A percentile compares a stretch with the other conserved stretches of the same genome.
Conservation (phyloP, 192 early-diverging fungal species). For the Mortierella claussenii region DNA sequence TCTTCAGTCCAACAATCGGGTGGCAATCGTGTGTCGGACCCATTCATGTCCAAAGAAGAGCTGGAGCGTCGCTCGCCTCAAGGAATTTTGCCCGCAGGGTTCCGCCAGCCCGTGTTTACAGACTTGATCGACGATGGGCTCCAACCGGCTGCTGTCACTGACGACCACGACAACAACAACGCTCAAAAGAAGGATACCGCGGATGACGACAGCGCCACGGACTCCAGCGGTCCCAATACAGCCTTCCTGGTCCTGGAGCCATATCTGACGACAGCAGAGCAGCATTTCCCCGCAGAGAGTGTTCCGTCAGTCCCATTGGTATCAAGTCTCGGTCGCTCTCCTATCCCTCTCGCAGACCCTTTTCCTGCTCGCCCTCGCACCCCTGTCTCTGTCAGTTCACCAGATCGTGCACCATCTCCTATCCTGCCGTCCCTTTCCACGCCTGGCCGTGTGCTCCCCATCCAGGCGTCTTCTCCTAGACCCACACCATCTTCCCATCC, state of each 20-base stretch:
- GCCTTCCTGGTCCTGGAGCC: conserved; percentile 14
- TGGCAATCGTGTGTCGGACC: too few relatives aligned
- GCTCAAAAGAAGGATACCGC: neutral
- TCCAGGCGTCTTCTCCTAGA: neutral
- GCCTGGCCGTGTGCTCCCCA: neutral
- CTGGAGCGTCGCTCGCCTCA: conserved; percentile 8
- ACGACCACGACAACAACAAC: neutral
- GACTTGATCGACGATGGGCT: neutral
- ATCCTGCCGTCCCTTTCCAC: neutral
- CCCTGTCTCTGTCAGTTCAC: neutral
- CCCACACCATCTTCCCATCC: too few relatives aligned
- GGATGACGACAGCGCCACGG: neutral
- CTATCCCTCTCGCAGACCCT: too few relatives aligned
- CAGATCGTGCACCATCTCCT: neutral
- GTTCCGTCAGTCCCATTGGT: too few relatives aligned
- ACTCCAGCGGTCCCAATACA: neutral
- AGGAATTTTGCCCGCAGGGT: conserved; percentile 7
- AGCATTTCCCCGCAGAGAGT: neutral
- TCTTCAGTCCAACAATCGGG: too few relatives aligned
- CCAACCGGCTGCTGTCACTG: neutral
- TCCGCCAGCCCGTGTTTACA: conserved; percentile 4
- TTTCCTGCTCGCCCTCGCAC: neutral
- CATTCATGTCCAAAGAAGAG: conserved; percentile 11
- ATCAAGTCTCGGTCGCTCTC: too few relatives aligned
- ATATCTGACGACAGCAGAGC: conserved; percentile 1